Evolutionary conservation across 768 basidiomycete species (phyloP), one percentile per base, ranked within the genome.

Genomic region (Suillus decipiens): DNA sequence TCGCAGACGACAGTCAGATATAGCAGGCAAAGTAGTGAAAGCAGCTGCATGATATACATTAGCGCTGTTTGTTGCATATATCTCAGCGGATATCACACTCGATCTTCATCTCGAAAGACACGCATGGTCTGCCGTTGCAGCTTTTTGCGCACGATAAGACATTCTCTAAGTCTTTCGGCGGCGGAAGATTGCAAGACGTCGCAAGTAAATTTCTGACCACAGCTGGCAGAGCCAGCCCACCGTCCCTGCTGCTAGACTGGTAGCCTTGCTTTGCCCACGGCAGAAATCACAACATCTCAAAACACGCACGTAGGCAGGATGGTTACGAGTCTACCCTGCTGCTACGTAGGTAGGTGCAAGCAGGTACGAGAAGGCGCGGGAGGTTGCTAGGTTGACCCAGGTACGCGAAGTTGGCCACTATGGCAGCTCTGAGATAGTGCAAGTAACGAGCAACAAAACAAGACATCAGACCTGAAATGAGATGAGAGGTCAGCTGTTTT

Each of bases 1-100:
- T 36, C 83, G 86, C 37, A 85, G 86, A 58, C 75, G 73, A 47
- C 82, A 77, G 62, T 69, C 67, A 50, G 63, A 66, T 31, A 42
- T 68, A 56, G 66, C 75, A 45, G 65, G 63, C 28, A 51, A 67
- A 24, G 63, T 67, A 31, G 72, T 72, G 48, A 68, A 70, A 65
- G 71, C 33, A 47, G 37, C 53, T 17, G 39, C 39, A 33, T 55
- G 54, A 63, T 57, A 19, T 41, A 57, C 39, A 28, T 41, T 28
- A 41, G 6, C 6, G 39, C 5, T 53, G 33, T 19, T 33, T n/a
- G 10, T 57, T 24, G 55, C 15, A 28, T 17, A 39, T 39, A 56
- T 37, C 33, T 54, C 19, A 11, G 19, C 19, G 12, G n/a, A 8
- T 55, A 37, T 56, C n/a, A 55, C 53, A 36, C n/a, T 24, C n/a